A percentile compares a stretch with the other conserved stretches of the same genome.
phyloP scores from a whole-genome alignment of 106 monocot species.

The Dendrobium huoshanense region DNA sequence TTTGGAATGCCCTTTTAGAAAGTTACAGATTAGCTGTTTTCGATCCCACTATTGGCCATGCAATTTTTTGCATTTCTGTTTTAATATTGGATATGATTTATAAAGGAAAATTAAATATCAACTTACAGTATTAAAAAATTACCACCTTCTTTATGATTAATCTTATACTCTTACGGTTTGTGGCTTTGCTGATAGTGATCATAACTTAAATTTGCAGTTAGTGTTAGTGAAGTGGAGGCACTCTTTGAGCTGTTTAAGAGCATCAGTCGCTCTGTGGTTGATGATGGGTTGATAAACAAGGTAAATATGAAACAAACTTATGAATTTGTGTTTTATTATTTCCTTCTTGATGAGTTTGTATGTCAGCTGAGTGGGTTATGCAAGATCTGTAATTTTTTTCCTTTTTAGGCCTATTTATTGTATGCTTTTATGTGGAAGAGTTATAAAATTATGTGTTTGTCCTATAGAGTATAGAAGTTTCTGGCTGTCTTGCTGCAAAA shows the following conservation, averaged over 20 bases:
- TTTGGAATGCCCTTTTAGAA: too few relatives aligned
- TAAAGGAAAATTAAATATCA: too few relatives aligned
- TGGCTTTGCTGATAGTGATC: too few relatives aligned
- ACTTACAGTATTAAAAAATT: too few relatives aligned
- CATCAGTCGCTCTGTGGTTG: slow-evolving; percentile 78
- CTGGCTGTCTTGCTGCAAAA: too few relatives aligned
- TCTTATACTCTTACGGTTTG: too few relatives aligned
- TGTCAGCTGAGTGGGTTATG: neutral
- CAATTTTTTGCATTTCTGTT: too few relatives aligned
- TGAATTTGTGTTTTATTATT: neutral
- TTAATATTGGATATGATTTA: too few relatives aligned
- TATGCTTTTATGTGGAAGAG: neutral
- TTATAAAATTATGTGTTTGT: neutral
- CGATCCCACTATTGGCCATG: too few relatives aligned
- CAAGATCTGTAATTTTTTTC: neutral
- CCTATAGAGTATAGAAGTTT: too few relatives aligned
- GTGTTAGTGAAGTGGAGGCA: slow-evolving; percentile 83
- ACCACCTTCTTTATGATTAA: too few relatives aligned
- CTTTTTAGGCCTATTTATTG: neutral
- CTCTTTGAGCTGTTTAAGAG: slow-evolving; percentile 85
- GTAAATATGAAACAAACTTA: slow-evolving; percentile 14
- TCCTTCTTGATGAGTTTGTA: neutral
- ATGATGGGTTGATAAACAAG: slow-evolving; percentile 83
- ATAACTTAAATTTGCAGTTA: slow-evolving; percentile 37
- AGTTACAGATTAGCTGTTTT: too few relatives aligned